Percentiles rank a stretch among this genome's conserved stretches.
Evolutionary conservation across 1,284 basidiomycete genomes (phyloP).

Genomic region (Pulveroboletus sp.): DNA sequence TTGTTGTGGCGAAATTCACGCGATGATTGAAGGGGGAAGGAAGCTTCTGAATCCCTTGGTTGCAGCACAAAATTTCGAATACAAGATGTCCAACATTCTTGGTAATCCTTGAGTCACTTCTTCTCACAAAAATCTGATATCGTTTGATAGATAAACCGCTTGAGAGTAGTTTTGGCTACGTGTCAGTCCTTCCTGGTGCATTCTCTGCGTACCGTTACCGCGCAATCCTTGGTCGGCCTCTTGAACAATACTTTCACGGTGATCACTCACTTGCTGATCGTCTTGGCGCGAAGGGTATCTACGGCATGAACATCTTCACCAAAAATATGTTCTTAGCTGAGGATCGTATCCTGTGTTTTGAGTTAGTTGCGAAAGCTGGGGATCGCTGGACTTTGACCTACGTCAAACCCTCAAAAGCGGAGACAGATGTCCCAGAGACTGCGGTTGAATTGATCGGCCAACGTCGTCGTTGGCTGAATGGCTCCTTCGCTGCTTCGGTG

Average conservation of each 20-base stretch:
- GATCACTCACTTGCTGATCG: constrained; percentile 94
- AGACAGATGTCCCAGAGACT: constrained; percentile 91
- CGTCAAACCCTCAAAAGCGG: constrained; percentile 94
- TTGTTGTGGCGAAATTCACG: constrained; percentile 90
- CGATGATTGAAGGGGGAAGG: constrained; percentile 90
- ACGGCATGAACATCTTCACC: constrained; percentile 98
- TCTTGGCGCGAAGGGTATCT: constrained; percentile 90
- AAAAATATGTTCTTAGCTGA: constrained; percentile 96
- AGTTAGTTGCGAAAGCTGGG: constrained; percentile 88
- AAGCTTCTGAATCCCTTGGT: constrained; percentile 93
- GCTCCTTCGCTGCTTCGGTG: constrained; percentile 94
- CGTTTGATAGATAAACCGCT: constrained; percentile 76
- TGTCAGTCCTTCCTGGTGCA: constrained; percentile 93
- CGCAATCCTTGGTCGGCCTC: constrained; percentile 88
- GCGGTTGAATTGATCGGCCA: constrained; percentile 94
- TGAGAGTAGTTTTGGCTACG: constrained; percentile 94
- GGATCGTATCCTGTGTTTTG: constrained; percentile 96
- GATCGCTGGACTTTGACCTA: constrained; percentile 91
- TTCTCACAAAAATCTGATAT: constrained; percentile 4
- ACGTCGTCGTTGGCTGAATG: constrained; percentile 94
- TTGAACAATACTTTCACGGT: constrained; percentile 98
- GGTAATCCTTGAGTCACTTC: constrained; percentile 46
- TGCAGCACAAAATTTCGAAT: constrained; percentile 98
- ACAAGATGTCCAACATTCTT: constrained; percentile 96
- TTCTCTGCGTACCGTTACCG: constrained; percentile 94